Evolutionary conservation across 2,329 filamentous ascomycete genomes (phyloP).

Genomic region (Sclerotinia borealis): DNA sequence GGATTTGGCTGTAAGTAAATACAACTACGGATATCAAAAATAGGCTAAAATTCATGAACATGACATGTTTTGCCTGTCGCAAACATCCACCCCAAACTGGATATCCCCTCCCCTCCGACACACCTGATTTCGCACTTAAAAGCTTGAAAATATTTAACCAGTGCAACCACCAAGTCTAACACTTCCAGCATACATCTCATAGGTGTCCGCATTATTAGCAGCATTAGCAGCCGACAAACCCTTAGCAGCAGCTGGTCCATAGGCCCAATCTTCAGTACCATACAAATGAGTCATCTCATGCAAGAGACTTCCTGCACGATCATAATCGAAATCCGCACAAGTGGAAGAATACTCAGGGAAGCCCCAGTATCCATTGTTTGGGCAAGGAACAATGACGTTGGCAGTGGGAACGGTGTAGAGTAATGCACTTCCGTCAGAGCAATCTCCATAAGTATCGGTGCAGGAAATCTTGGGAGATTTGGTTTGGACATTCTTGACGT

Average conservation of each 20-base stretch:
- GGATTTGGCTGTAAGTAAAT: not conserved
- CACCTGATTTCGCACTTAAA: not conserved
- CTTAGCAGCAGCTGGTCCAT: conserved; percentile 21
- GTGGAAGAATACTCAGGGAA: conserved; percentile 19
- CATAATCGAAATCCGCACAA: conserved; percentile 23
- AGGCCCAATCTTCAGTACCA: conserved; percentile 24
- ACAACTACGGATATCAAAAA: not conserved
- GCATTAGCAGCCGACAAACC: conserved; percentile 19
- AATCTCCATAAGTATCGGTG: conserved; percentile 21
- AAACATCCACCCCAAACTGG: not conserved
- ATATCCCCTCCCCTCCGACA: not conserved
- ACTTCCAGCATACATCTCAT: conserved; percentile 26
- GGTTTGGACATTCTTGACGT: conserved; percentile 22
- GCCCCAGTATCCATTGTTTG: conserved; percentile 23
- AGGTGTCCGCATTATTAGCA: conserved; percentile 24
- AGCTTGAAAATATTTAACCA: not conserved
- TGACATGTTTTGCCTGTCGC: not conserved
- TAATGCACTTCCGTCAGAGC: conserved; percentile 20
- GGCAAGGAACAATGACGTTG: conserved; percentile 24
- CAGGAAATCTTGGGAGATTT: conserved; percentile 22
- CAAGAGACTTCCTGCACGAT: conserved; percentile 21
- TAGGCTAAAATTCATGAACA: not conserved
- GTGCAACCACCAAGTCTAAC: conserved; percentile 24
- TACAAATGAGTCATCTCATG: conserved; percentile 26
- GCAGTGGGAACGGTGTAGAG: conserved; percentile 23